phyloP scores from a whole-genome alignment of 257 asterid species.

The Gynochthodes officinalis region DNA sequence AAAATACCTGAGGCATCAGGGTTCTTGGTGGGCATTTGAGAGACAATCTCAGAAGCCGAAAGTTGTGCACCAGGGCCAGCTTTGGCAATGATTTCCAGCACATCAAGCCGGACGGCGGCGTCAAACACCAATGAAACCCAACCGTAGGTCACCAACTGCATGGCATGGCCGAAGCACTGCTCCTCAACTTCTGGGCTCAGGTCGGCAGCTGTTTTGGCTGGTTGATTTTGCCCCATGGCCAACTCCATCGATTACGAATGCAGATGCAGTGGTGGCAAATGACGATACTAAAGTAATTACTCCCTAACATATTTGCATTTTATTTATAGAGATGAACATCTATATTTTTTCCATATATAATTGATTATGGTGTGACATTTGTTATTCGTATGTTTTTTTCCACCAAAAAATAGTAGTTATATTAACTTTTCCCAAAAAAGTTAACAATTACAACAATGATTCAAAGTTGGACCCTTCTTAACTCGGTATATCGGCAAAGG shows the following conservation, averaged over 20 bases:
- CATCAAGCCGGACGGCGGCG: conserved; percentile 29
- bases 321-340: too few species aligned
- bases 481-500: too few species aligned
- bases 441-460: too few species aligned
- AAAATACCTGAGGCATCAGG: conserved; percentile 21
- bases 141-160: conserved; percentile 21
- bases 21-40: conserved; percentile 15
- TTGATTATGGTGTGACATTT: too few species aligned
- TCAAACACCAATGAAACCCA: conserved; percentile 24
- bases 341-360: too few species aligned
- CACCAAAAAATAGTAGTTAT: too few species aligned
- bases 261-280: too few species aligned
- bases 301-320: too few species aligned
- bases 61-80: conserved; percentile 22
- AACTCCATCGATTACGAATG: neutral
- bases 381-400: too few species aligned
- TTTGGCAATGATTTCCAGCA: conserved; percentile 35
- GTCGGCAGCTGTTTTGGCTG: neutral
- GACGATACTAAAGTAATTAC: too few species aligned
- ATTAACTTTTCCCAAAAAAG: too few species aligned
- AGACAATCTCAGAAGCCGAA: conserved; percentile 30
- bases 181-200: conserved; percentile 7
- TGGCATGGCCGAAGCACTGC: conserved; percentile 20
- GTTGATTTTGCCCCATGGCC: neutral
- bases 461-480: too few species aligned